A percentile compares a stretch with the other conserved stretches of the same genome.
These are phyloP conservation scores for Trypanosoma vivax DNA, from an alignment of 208 protist species.

Conservation along the genomic window DNA sequence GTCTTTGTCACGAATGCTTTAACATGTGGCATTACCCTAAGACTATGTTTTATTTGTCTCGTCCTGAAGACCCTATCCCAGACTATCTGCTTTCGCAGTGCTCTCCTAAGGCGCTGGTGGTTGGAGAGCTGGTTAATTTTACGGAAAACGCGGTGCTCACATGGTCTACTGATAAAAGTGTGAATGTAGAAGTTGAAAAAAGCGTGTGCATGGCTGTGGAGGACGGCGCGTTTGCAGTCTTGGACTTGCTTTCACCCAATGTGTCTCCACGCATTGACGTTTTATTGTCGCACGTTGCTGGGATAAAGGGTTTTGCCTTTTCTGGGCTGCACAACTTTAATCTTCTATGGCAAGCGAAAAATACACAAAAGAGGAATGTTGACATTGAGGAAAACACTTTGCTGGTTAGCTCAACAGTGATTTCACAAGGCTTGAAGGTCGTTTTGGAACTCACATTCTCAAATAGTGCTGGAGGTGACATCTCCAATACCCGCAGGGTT, in stretches of 20 bases:
- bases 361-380: conserved; percentile 24
- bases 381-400: conserved; percentile 44
- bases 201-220: conserved; percentile 35
- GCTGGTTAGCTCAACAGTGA: conserved; percentile 49
- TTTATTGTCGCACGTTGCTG: conserved; percentile 52
- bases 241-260: conserved; percentile 43
- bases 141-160: conserved; percentile 56
- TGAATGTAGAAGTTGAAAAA: conserved; percentile 58
- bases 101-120: conserved; percentile 35
- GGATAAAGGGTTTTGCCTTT: conserved; percentile 70
- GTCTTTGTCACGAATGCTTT: conserved; percentile 75
- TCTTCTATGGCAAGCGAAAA: conserved; percentile 54
- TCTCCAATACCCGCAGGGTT: conserved; percentile 25
- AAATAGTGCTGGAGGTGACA: background rate
- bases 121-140: conserved; percentile 66
- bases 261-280: conserved; percentile 58
- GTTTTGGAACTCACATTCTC: conserved; percentile 25
- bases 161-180: conserved; percentile 60
- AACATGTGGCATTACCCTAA: conserved; percentile 70
- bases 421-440: conserved; percentile 55
- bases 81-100: conserved; percentile 61
- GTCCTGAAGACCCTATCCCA: conserved; percentile 21
- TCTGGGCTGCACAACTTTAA: conserved; percentile 66
- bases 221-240: conserved; percentile 56
- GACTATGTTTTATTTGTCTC: conserved; percentile 52